Evolutionary conservation across 805 yeast genomes (phyloP), one percentile per base, ranked within the genome.

Genomic region (Pichia paraexigua): DNA sequence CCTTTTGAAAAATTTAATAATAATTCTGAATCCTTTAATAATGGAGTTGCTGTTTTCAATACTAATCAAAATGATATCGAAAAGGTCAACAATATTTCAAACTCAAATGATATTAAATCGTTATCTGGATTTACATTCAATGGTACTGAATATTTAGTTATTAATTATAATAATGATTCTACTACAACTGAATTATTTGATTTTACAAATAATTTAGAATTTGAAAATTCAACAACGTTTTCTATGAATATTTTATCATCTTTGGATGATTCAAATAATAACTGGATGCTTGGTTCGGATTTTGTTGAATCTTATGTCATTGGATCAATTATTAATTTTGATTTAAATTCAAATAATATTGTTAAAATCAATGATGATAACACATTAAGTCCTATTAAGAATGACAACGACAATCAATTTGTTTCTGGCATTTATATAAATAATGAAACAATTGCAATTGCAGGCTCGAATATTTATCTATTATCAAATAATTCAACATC

Each of bases 381-480:
- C 17, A 9, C 39, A 35, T 37, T 54, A 24, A 41, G 45, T 3
- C 24, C 51, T 8, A 17, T 43, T 21, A 20, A 13, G 10, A 21
- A 32, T 10, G 15, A 20, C 8, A 11, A 18, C 7, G 37, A 43
- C 5, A 5, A 20, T 15, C 7, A 28, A 10, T 46, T 54, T 30
- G 37, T 39, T 15, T 42, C 71, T 3, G 75, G 80, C 1, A 63
- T 64, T 47, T 75, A 71, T 50, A 62, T 78, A 32, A 83, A 86
- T 61, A 69, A 69, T 13, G 63, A 82, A 0, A 54, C 75, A 12
- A 68, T 82, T 41, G 76, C 78, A 0, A 65, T 85, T 46, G 90
- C 87, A 10, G 94, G 92, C 41, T n/a, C 53, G 15, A 56, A 56
- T 18, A 39, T 58, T 39, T 55, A 54, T n/a, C 22, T 51, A 9